phyloP scores from a whole-genome alignment of 805 yeast species.

The Candida yuanshanica region DNA sequence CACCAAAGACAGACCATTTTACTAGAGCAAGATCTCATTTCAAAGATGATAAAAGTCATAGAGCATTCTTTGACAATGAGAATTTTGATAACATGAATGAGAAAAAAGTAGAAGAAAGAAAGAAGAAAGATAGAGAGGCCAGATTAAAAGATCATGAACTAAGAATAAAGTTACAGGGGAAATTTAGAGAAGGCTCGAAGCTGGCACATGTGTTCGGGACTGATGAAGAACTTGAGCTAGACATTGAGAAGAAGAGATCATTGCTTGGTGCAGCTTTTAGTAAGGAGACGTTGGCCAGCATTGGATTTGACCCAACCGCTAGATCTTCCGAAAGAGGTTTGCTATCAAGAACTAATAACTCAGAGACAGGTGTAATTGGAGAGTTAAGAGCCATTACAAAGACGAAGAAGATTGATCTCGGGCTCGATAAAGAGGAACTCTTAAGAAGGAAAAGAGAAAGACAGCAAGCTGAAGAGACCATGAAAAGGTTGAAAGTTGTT shows the following conservation, averaged over 20 bases:
- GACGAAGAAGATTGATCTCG: constrained; percentile 29
- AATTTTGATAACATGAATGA: constrained; percentile 6
- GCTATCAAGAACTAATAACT: constrained; percentile 10
- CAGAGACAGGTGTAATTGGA: constrained; percentile 21
- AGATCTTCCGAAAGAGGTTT: constrained; percentile 15
- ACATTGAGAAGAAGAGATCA: constrained; percentile 22
- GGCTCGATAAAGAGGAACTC: constrained; percentile 27
- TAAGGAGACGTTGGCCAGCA: constrained; percentile 31
- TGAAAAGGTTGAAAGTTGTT: constrained; percentile 19
- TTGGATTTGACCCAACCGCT: constrained; percentile 51
- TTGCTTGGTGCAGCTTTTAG: constrained; percentile 34
- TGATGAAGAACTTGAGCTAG: constrained; percentile 13
- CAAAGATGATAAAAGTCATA: constrained; percentile 35
- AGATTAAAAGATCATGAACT: constrained; percentile 11
- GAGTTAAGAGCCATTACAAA: constrained; percentile 25
- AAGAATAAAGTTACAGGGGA: constrained; percentile 2
- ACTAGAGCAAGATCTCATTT: constrained; percentile 29
- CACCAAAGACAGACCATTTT: constrained; percentile 20
- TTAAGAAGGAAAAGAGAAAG: constrained; percentile 24
- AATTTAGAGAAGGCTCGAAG: constrained; percentile 20
- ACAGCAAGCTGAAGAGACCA: constrained; percentile 24
- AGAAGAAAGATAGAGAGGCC: constrained; percentile 33
- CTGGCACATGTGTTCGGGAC: constrained; percentile 26
- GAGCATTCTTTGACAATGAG: constrained; percentile 47
- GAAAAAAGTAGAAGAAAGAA: constrained; percentile 29